Evolutionary conservation across 768 basidiomycete genomes (phyloP), one percentile per base, ranked within the genome.

Genomic region (Rhizopogon vulgaris): DNA sequence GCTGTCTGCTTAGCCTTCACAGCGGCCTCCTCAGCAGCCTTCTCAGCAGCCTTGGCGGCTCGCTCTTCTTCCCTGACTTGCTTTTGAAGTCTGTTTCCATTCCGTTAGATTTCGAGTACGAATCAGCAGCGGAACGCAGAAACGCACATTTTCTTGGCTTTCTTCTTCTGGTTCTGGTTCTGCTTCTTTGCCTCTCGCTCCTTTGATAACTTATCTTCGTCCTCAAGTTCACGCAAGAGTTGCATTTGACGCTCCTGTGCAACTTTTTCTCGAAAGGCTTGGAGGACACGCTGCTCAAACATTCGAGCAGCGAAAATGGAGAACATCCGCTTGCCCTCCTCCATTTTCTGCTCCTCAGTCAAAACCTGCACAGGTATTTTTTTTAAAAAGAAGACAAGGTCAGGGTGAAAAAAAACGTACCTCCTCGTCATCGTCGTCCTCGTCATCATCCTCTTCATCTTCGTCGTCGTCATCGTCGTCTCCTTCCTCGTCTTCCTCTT

Each of bases 281-380:
- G 88, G 50, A 96, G 82, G 37, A 98, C 96, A 22, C 96, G 85
- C 70, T 97, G 95, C 72, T 99, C 96, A 68, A 99, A 98, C 94
- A 98, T 96, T 49, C 96, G 84, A 39, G 96, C 96, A 14, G 96
- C 96, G 62, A 99, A 99, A 70, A 99, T 96, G 58, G 93, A 94
- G 75, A 99, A 99, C 96, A 99, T 99, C 47, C 91, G 83, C 69
- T 94, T 93, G 59, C 96, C 96, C 72, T 98, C 96, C 70, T 97
- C 95, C 88, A 95, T 94, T 72, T 95, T 94, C 72, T 97, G 91
- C 69, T 92, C 90, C 68, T 97, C 94, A 2, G 94, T 94, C 80
- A 95, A 82, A 42, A 80, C 75, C 84, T 87, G 58, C 51, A 18
- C 55, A 51, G 38, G 38, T 22, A 22, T 22, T 22, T 22, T 22